These are phyloP conservation scores for Dioszegia crocea DNA, from an alignment of 768 basidiomycete genomes.

Conservation along the genomic window DNA sequence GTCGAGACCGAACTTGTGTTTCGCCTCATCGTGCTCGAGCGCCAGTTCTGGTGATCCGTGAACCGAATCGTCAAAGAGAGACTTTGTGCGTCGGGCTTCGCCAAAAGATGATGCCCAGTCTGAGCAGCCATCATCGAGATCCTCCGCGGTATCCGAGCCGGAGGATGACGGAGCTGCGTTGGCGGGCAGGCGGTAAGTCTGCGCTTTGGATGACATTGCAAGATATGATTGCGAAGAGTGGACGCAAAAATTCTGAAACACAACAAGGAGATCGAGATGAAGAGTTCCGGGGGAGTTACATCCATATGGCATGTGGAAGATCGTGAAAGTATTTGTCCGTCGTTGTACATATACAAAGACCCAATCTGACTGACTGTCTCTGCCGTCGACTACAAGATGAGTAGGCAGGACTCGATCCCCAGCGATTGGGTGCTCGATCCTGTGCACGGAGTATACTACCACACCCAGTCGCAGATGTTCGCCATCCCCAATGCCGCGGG, in stretches of 20 bases:
- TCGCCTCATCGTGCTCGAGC: slow-evolving; percentile 27
- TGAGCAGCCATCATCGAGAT: slow-evolving; percentile 29
- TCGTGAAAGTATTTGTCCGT: too few species aligned
- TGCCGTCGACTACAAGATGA: too few species aligned
- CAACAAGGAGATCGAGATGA: too few species aligned
- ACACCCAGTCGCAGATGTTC: slow-evolving; percentile 23
- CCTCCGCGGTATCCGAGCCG: slow-evolving; percentile 8
- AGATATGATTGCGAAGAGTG: neutral
- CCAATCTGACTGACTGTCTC: too few species aligned
- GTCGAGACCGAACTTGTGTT: slow-evolving; percentile 25
- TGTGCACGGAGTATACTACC: slow-evolving; percentile 28
- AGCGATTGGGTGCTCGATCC: slow-evolving; percentile 35
- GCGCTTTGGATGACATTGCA: too few species aligned
- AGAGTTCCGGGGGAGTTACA: too few species aligned
- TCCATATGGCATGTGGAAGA: too few species aligned
- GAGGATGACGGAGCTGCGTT: slow-evolving; percentile 1
- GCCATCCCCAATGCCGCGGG: slow-evolving; percentile 33
- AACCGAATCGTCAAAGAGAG: slow-evolving; percentile 34
- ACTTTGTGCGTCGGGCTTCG: slow-evolving; percentile 30
- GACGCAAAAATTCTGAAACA: neutral
- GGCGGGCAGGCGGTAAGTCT: too few species aligned
- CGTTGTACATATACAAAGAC: too few species aligned
- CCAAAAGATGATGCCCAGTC: slow-evolving; percentile 40
- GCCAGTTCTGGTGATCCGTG: slow-evolving; percentile 33
- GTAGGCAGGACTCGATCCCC: too few species aligned